Conservation (phyloP, 1,139 yeast species). For the Scheffersomyces cryptocercus region DNA sequence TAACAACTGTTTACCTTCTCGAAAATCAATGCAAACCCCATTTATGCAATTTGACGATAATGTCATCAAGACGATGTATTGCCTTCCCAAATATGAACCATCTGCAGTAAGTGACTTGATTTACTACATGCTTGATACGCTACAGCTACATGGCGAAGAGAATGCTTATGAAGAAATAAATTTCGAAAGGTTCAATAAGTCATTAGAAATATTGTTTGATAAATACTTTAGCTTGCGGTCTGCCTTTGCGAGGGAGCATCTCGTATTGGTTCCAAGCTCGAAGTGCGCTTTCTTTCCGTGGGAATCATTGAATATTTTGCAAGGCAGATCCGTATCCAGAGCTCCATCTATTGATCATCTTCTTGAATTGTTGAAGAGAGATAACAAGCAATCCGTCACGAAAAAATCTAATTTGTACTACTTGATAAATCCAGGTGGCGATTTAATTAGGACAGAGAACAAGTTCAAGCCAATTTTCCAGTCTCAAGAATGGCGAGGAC, state of each 20-base stretch:
- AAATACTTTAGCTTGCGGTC: conserved; percentile 31
- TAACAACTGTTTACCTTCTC: conserved; percentile 36
- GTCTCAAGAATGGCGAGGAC: conserved; percentile 53
- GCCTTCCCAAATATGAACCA: conserved; percentile 36
- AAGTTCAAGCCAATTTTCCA: conserved; percentile 52
- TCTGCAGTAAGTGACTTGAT: conserved; percentile 61
- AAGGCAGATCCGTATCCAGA: conserved; percentile 62
- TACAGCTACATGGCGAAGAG: conserved; percentile 63
- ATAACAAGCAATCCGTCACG: conserved; percentile 1
- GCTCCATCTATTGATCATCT: conserved; percentile 66
- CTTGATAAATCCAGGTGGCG: conserved; percentile 81
- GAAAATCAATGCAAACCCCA: conserved; percentile 19
- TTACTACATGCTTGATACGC: conserved; percentile 58
- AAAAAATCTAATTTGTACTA: conserved; percentile 43
- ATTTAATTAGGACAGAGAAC: conserved; percentile 66
- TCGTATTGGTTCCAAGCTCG: conserved; percentile 68
- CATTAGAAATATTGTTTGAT: conserved; percentile 31
- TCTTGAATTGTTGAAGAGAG: conserved; percentile 35
- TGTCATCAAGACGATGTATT: conserved; percentile 53
- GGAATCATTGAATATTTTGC: conserved; percentile 73
- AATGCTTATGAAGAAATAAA: conserved; percentile 68
- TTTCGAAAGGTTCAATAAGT: conserved; percentile 48
- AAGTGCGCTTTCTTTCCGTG: conserved; percentile 75
- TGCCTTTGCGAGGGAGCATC: conserved; percentile 40
- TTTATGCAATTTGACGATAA: conserved; percentile 48